Evolutionary conservation across 2,329 filamentous ascomycete species (phyloP).

Genomic region (Fusarium penzigii): DNA sequence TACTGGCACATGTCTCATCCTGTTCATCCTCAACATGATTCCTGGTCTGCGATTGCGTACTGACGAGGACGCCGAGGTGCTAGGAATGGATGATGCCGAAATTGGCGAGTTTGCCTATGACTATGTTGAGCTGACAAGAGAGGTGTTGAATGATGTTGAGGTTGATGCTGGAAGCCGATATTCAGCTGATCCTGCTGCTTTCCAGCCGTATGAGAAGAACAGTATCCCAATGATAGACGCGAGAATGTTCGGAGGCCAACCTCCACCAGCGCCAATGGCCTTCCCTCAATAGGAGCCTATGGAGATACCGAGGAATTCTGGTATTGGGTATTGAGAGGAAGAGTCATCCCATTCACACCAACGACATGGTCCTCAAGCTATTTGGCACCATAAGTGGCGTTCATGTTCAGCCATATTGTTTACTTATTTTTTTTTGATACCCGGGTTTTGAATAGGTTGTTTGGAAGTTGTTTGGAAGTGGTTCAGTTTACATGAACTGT

Average conservation of each 20-base stretch:
- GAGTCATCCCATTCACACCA: too few species aligned
- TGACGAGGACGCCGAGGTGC: slow-evolving; percentile 74
- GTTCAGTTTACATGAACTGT: too few species aligned
- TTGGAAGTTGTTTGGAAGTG: too few species aligned
- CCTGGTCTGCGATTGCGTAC: slow-evolving; percentile 75
- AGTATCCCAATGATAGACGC: slow-evolving; percentile 50
- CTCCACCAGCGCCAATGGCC: slow-evolving; percentile 22
- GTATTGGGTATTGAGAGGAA: too few species aligned
- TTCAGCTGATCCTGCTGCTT: slow-evolving; percentile 41
- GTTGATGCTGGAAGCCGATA: slow-evolving; percentile 46
- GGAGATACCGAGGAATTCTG: not conserved
- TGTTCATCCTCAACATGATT: slow-evolving; percentile 77
- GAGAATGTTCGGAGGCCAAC: slow-evolving; percentile 40
- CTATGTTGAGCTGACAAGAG: slow-evolving; percentile 79
- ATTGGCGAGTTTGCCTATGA: slow-evolving; percentile 96
- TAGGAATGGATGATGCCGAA: slow-evolving; percentile 86
- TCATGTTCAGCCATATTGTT: too few species aligned
- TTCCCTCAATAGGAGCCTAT: slow-evolving; percentile 22
- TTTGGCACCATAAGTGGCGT: too few species aligned
- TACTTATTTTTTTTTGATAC: too few species aligned
- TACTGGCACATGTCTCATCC: slow-evolving; percentile 72
- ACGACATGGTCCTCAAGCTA: too few species aligned
- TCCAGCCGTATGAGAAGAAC: slow-evolving; percentile 50
- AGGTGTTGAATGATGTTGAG: slow-evolving; percentile 50
- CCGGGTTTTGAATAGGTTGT: too few species aligned